Evolutionary conservation across 2,329 filamentous ascomycete species (phyloP).

Genomic region (Thelonectria blattea): DNA sequence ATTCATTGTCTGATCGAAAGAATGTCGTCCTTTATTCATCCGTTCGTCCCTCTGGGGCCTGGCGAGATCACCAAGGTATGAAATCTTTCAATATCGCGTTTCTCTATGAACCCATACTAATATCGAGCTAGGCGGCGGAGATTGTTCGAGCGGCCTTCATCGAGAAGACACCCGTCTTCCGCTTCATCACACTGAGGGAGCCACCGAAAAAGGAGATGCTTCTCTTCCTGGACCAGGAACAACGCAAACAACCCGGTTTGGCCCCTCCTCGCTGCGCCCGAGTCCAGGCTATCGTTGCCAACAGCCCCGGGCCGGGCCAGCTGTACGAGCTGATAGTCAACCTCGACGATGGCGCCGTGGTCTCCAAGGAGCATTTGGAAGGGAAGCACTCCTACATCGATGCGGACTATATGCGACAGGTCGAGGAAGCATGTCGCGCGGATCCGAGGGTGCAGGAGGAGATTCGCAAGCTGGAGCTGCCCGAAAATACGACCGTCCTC

Average conservation of each 20-base stretch:
- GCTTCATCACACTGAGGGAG: conserved; percentile 57
- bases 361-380: conserved; percentile 40
- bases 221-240: conserved; percentile 51
- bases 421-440: conserved; percentile 54
- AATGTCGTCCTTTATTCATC: background rate
- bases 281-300: conserved; percentile 45
- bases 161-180: conserved; percentile 46
- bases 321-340: conserved; percentile 41
- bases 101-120: background rate
- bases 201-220: conserved; percentile 56
- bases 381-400: conserved; percentile 57
- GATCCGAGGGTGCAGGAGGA: conserved; percentile 51
- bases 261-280: conserved; percentile 45
- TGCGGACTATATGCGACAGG: conserved; percentile 53
- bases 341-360: conserved; percentile 31
- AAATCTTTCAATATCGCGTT: background rate
- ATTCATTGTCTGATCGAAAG: background rate
- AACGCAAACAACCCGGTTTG: conserved; percentile 25
- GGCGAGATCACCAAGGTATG: conserved; percentile 8
- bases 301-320: conserved; percentile 21
- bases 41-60: conserved; percentile 7
- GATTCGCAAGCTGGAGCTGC: conserved; percentile 50
- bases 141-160: conserved; percentile 34
- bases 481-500: conserved; percentile 50
- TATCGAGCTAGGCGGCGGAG: conserved; percentile 29